These are phyloP conservation scores for Diospyros lotus DNA, from an alignment of 148 eudicot genomes.

Conservation along the genomic window DNA sequence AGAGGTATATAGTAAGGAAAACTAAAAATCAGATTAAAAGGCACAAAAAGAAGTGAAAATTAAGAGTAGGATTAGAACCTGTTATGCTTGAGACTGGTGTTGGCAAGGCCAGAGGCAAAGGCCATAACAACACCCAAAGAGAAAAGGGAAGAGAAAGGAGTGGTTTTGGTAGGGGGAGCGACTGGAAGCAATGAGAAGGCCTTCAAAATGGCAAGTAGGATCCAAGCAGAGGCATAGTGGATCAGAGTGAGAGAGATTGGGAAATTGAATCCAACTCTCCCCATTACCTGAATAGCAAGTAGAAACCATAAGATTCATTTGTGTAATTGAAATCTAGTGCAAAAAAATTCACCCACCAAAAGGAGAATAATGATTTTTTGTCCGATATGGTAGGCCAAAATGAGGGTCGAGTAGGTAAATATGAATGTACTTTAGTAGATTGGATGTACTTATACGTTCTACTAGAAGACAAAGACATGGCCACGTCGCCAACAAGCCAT, in stretches of 20 bases:
- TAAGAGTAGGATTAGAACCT: conserved; percentile 34
- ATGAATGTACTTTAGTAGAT: too few species aligned
- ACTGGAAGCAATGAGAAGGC: conserved; percentile 70
- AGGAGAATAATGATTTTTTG: too few species aligned
- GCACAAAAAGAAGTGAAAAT: background rate
- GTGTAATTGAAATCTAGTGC: too few species aligned
- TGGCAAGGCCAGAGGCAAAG: conserved; percentile 92
- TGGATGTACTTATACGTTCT: too few species aligned
- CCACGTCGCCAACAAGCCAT: too few species aligned
- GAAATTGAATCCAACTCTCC: conserved; percentile 71
- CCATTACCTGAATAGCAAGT: conserved; percentile 63
- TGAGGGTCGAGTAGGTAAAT: too few species aligned
- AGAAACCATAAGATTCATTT: background rate
- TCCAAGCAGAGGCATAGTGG: conserved; percentile 72
- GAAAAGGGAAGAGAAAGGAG: conserved; percentile 76
- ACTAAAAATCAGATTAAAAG: background rate
- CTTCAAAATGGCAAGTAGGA: conserved; percentile 66
- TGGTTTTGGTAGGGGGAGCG: conserved; percentile 71
- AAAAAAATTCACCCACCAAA: too few species aligned
- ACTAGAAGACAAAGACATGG: too few species aligned
- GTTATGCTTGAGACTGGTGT: conserved; percentile 78
- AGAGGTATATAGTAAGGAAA: conserved; percentile 12
- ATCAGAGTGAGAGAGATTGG: conserved; percentile 83
- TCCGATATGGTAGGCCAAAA: too few species aligned
- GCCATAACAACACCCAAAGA: conserved; percentile 85